A percentile compares a stretch with the other conserved stretches of the same genome.
These are phyloP conservation scores for Gynostemma pentaphyllum DNA, from an alignment of 306 rosid species.

Conservation along the genomic window DNA sequence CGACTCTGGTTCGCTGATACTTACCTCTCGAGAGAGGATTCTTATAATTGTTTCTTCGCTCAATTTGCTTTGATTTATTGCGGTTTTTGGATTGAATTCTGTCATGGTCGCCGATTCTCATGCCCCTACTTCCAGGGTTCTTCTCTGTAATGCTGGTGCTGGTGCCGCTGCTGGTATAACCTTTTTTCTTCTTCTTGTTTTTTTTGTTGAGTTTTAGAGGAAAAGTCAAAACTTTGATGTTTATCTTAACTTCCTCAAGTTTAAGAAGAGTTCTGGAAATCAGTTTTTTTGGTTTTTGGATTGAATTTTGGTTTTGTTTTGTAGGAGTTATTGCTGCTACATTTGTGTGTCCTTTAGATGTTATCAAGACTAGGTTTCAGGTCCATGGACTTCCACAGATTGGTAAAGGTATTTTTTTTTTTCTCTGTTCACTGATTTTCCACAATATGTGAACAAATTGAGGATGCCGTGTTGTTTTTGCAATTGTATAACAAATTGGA, in stretches of 20 bases:
- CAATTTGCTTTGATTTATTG: constrained; percentile 8
- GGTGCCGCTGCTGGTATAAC: constrained; percentile 65
- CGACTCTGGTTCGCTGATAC: constrained; percentile 47
- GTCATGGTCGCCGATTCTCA: constrained; percentile 31
- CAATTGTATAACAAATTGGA: neutral
- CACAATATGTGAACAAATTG: neutral
- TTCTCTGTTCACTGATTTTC: neutral
- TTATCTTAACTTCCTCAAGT: too few relatives aligned
- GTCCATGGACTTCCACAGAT: constrained; percentile 58
- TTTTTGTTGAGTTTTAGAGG: neutral
- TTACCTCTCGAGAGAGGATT: constrained; percentile 61
- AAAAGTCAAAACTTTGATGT: neutral
- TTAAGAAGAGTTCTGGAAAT: too few relatives aligned
- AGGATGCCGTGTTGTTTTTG: neutral
- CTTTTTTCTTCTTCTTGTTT: neutral
- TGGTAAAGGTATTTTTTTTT: constrained; percentile 16
- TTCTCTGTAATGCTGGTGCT: constrained; percentile 58
- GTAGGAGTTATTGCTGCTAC: constrained; percentile 76
- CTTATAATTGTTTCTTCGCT: constrained; percentile 12
- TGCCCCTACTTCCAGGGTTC: constrained; percentile 34
- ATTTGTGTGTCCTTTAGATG: constrained; percentile 81
- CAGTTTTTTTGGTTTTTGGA: too few relatives aligned
- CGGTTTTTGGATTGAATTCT: constrained; percentile 5
- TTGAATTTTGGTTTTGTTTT: neutral
- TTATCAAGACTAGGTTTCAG: constrained; percentile 79